These are phyloP conservation scores for Corymbia maculata DNA, from an alignment of 345 rosid genomes.

Conservation along the genomic window DNA sequence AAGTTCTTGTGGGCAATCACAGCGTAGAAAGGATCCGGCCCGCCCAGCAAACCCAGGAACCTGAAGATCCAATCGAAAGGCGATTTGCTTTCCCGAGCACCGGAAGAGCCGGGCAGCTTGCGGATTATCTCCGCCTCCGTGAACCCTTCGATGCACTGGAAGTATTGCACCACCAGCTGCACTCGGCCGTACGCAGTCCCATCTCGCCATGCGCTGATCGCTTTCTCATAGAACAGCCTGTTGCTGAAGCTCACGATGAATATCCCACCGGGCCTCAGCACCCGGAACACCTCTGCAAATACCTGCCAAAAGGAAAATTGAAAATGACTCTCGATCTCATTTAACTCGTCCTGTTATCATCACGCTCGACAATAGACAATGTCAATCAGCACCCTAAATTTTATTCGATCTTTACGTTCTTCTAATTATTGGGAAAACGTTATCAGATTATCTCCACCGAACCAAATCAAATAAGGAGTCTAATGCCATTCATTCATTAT, in stretches of 20 bases:
- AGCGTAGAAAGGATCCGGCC: conserved; percentile 80
- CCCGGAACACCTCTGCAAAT: conserved; percentile 62
- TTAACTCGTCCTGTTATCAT: not conserved
- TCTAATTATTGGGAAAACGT: not conserved
- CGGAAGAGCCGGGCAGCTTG: conserved; percentile 21
- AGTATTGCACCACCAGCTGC: conserved; percentile 72
- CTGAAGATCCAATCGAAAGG: conserved; percentile 34
- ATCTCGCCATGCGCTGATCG: conserved; percentile 72
- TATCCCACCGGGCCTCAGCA: conserved; percentile 72
- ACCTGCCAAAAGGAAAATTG: conserved; percentile 20
- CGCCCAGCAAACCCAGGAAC: conserved; percentile 41
- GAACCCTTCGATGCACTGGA: conserved; percentile 68
- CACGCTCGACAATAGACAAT: not conserved
- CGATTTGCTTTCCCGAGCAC: conserved; percentile 17
- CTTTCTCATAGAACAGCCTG: conserved; percentile 87
- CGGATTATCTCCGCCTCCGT: conserved; percentile 57
- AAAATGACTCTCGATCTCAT: not conserved
- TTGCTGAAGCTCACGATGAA: conserved; percentile 87
- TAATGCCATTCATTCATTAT: not conserved
- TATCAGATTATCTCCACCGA: not conserved
- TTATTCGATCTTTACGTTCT: not conserved
- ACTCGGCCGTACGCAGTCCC: conserved; percentile 59
- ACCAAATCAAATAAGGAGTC: not conserved
- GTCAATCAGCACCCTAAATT: not conserved
- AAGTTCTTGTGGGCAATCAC: conserved; percentile 81